Evolutionary conservation across 306 rosid genomes (phyloP), one percentile per base, ranked within the genome.

Genomic region (Fagus sylvatica): DNA sequence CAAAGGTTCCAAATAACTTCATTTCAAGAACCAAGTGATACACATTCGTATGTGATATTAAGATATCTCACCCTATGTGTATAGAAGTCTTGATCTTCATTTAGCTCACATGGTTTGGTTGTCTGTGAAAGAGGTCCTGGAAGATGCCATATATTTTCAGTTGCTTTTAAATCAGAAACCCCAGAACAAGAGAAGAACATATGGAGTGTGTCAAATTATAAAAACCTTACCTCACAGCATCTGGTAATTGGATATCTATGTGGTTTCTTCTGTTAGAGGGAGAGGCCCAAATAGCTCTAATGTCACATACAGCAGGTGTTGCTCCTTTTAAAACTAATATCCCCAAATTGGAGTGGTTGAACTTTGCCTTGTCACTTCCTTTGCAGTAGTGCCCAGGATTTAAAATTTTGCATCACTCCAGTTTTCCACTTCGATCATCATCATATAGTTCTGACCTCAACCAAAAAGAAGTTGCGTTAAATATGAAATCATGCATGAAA

Each of bases 221-320:
- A n/a, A n/a, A n/a, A n/a, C n/a, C 34, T 83, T 86, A 90, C 97
- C 98, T 91, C 81, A 84, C 91, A 11, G 94, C 87, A 81, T 91
- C 97, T n/a, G 91, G 84, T 69, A 90, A 75, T 16, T 87, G 91
- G 84, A 74, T 89, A 77, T 93, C 96, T 68, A 91, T 81, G 76
- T 41, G 79, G n/a, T n/a, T n/a, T n/a, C n/a, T n/a, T n/a, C n/a
- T n/a, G n/a, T n/a, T n/a, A n/a, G n/a, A n/a, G n/a, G n/a, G n/a
- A n/a, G n/a, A n/a, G n/a, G n/a, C n/a, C n/a, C n/a, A n/a, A n/a
- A n/a, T n/a, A n/a, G n/a, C n/a, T n/a, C n/a, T n/a, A n/a, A n/a
- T n/a, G n/a, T n/a, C n/a, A n/a, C n/a, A n/a, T n/a, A n/a, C n/a
- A n/a, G n/a, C n/a, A n/a, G n/a, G n/a, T n/a, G n/a, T n/a, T n/a